Conservation (phyloP, 164 flowering plant genomes). For the Paratinospora sagittata region DNA sequence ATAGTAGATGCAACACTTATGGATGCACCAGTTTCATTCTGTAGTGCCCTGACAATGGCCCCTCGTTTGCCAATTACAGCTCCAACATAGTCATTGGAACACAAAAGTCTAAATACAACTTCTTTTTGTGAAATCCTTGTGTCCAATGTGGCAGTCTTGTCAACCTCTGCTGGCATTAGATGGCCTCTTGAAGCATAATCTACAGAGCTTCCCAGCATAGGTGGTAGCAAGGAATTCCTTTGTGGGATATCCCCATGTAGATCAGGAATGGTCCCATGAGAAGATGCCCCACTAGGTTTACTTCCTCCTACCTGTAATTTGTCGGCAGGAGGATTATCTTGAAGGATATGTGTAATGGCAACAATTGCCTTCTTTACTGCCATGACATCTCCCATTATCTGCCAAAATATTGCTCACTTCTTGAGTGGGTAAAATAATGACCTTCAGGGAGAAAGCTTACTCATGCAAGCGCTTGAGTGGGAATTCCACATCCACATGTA, state of each 20-base stretch:
- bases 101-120: constrained; percentile 57
- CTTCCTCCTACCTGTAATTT: constrained; percentile 28
- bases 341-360: constrained; percentile 58
- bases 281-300: constrained; percentile 28
- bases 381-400: constrained; percentile 65
- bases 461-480: not conserved
- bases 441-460: not conserved
- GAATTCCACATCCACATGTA: not conserved
- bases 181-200: constrained; percentile 33
- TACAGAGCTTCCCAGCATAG: constrained; percentile 24
- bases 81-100: constrained; percentile 62
- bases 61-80: constrained; percentile 89
- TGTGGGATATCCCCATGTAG: constrained; percentile 28
- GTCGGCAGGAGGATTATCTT: constrained; percentile 39
- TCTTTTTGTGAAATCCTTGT: constrained; percentile 32
- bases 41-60: constrained; percentile 50
- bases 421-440: not conserved
- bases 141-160: constrained; percentile 23
- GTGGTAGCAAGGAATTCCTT: constrained; percentile 21
- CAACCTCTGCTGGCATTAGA: constrained; percentile 28
- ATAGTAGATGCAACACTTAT: constrained; percentile 50
- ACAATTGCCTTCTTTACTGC: constrained; percentile 75
- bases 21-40: constrained; percentile 70
- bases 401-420: constrained; percentile 19
- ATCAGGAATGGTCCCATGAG: constrained; percentile 26